phyloP scores from a whole-genome alignment of 768 basidiomycete species.

The Coprinopsis sp. region DNA sequence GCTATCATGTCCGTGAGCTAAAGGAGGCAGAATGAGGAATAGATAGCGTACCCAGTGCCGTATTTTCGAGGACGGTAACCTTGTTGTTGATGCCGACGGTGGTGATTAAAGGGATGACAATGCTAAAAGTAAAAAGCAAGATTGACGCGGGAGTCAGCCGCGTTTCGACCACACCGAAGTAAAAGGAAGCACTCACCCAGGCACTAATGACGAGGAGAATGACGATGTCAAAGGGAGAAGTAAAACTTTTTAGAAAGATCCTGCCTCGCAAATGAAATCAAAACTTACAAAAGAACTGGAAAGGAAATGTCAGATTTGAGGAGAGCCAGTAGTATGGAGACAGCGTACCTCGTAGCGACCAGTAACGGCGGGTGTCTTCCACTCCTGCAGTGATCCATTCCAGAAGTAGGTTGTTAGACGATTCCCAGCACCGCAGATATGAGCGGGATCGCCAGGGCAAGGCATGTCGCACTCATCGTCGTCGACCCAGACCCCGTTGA shows the following conservation, averaged over 20 bases:
- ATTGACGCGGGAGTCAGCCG: not conserved
- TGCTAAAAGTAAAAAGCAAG: conserved; percentile 29
- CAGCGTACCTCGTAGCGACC: conserved; percentile 64
- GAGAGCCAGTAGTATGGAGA: not conserved
- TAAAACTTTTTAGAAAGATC: not conserved
- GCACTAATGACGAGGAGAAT: conserved; percentile 28
- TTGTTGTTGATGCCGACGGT: conserved; percentile 81
- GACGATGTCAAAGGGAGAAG: not conserved
- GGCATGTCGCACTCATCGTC: conserved; percentile 44
- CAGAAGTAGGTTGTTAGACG: conserved; percentile 53
- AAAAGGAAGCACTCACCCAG: conserved; percentile 34
- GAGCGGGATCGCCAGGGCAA: conserved; percentile 67
- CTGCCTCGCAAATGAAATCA: not conserved
- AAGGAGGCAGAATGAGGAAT: not conserved
- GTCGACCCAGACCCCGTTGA: conserved; percentile 33
- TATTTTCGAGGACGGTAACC: conserved; percentile 74
- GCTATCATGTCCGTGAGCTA: conserved; percentile 19
- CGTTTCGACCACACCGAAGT: too few relatives aligned
- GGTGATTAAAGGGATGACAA: conserved; percentile 68
- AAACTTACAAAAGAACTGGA: conserved; percentile 47
- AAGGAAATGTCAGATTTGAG: not conserved
- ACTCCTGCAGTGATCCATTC: conserved; percentile 50
- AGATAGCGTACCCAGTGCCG: conserved; percentile 48
- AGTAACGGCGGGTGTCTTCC: conserved; percentile 61
- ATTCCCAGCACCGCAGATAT: conserved; percentile 60